Evolutionary conservation across 176 grass and related monocot genomes (phyloP), one percentile per base, ranked within the genome.

Genomic region (Phoenix roebelenii): DNA sequence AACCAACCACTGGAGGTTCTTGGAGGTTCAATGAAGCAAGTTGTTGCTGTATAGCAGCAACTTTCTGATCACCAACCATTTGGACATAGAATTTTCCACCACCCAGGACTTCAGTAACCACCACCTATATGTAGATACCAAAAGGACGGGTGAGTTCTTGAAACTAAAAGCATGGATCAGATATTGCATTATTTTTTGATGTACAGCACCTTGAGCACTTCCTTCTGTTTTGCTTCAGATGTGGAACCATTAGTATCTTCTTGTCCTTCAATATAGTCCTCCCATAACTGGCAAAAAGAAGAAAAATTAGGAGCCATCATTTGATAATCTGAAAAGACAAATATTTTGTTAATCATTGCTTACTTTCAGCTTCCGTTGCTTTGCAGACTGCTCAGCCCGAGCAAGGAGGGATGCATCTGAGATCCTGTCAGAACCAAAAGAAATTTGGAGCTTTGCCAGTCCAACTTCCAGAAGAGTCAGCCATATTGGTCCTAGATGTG

Each of bases 61-160:
- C 93, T 60, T 85, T 85, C 51, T 85, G 81, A 58, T 98, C 93
- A 80, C 81, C 81, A 18, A 85, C 87, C 55, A 79, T 80, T 81
- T 98, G 93, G 39, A 83, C 82, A 72, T 98, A 98, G 51, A 98
- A 98, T 79, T 89, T 92, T 28, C 93, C 93, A 62, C 93, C 88
- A 65, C 78, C 72, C 52, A 98, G 68, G 48, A 98, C 79, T 76
- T 98, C 93, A 3, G 93, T 98, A 19, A 83, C 79, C 32, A 85
- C 76, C 49, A 98, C 88, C 93, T 98, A 66, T 58, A 81, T 22
- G 10, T 9, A 49, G 32, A 76, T 53, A 7, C 28, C 14, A 65
- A 28, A 57, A 61, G 23, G 23, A 32, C 22, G 50, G 54, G 66
- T 64, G 12, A 19, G 5, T 51, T 66, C 29, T n/a, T 35, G 23